phyloP scores from a whole-genome alignment of 208 protist genomes.

The Wallacemonas sp. region DNA sequence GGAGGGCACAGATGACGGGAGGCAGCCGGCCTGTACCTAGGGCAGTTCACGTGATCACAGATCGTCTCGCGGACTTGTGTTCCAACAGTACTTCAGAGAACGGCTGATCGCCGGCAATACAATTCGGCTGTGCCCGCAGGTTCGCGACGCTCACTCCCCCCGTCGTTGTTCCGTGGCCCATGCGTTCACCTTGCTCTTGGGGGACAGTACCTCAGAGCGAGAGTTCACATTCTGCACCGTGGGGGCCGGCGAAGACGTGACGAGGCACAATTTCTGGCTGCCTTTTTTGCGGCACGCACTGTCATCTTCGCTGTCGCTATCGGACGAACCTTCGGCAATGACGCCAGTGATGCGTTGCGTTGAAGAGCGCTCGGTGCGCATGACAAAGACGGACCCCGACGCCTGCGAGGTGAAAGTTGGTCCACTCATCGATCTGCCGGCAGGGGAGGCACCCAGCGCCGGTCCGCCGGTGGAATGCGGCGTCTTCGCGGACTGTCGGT shows the following conservation, averaged over 20 bases:
- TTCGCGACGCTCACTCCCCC: no score
- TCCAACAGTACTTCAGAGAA: no score
- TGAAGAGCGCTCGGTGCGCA: slow-evolving; percentile 23
- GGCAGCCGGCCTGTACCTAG: no score
- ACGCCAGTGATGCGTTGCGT: slow-evolving; percentile 11
- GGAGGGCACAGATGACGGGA: background rate
- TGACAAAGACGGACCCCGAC: slow-evolving; percentile 21
- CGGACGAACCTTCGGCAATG: slow-evolving; percentile 20
- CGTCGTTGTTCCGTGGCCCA: background rate
- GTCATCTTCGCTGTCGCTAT: slow-evolving; percentile 19
- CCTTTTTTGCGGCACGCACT: background rate
- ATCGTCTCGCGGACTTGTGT: no score
- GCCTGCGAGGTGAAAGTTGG: background rate
- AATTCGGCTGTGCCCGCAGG: no score
- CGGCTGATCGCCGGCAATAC: no score
- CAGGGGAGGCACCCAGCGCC: background rate
- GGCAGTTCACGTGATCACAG: no score
- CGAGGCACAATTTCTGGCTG: slow-evolving; percentile 23
- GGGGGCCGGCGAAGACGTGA: slow-evolving; percentile 10
- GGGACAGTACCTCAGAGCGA: background rate
- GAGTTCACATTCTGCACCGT: background rate
- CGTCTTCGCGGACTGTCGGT: background rate
- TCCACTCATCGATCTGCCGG: background rate
- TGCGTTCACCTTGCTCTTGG: background rate
- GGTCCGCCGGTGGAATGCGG: background rate